Evolutionary conservation across 2,329 filamentous ascomycete genomes (phyloP).

Genomic region (Ceratocystiopsis minuta): DNA sequence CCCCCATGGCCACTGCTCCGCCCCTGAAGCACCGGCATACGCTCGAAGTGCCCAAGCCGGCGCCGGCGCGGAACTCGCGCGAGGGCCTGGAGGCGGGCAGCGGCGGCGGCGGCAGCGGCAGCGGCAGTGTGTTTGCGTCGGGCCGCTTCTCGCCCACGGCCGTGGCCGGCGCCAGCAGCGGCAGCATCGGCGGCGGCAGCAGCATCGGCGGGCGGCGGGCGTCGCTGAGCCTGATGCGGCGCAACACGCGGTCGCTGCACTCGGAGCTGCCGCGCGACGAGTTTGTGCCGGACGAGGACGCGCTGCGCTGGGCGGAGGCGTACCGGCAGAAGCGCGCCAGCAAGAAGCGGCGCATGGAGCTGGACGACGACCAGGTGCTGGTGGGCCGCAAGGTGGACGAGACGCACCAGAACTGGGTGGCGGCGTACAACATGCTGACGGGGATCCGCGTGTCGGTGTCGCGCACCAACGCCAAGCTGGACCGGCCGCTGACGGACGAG

Average conservation of each 20-base stretch:
- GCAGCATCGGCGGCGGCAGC: conserved; percentile 21
- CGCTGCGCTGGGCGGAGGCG: conserved; percentile 78
- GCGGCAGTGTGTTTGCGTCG: conserved; percentile 31
- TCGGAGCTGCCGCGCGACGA: conserved; percentile 76
- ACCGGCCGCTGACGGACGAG: conserved; percentile 71
- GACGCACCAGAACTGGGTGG: conserved; percentile 91
- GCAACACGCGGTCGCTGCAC: conserved; percentile 68
- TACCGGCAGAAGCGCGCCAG: conserved; percentile 83
- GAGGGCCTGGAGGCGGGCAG: conserved; percentile 47
- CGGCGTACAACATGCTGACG: conserved; percentile 98
- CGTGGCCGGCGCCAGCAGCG: conserved; percentile 20
- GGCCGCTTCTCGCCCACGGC: conserved; percentile 64
- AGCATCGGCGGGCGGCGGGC: conserved; percentile 44
- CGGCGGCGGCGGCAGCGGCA: conserved; percentile 14
- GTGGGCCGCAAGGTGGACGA: conserved; percentile 97
- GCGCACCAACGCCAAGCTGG: conserved; percentile 88
- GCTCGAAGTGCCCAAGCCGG: conserved; percentile 63
- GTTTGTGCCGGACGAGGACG: conserved; percentile 72
- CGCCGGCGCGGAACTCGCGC: conserved; percentile 51
- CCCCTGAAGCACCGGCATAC: conserved; percentile 70
- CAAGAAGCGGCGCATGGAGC: conserved; percentile 65
- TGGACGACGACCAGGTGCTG: conserved; percentile 80
- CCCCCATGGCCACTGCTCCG: conserved; percentile 30
- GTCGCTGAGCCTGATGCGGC: conserved; percentile 66
- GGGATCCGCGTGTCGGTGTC: conserved; percentile 95